These are phyloP conservation scores for Vigna hirtella DNA, from an alignment of 306 rosid species.

Conservation along the genomic window DNA sequence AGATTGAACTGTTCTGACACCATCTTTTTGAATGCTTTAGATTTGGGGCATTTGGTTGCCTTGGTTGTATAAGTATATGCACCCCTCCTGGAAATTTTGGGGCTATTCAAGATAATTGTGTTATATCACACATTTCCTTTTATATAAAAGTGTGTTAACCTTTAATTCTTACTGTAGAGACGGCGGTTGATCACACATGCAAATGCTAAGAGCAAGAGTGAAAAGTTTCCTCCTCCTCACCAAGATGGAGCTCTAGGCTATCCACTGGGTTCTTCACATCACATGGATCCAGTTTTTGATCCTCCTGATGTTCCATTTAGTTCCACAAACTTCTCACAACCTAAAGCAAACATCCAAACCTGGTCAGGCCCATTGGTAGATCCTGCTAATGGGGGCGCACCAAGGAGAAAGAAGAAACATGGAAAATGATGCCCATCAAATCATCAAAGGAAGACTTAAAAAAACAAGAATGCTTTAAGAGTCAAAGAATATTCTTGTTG, in stretches of 20 bases:
- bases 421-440: constrained; percentile 66
- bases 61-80: constrained; percentile 1
- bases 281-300: constrained; percentile 84
- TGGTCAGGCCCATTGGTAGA: constrained; percentile 98
- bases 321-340: constrained; percentile 77
- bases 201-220: constrained; percentile 98
- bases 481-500: constrained; percentile 45
- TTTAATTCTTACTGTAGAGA: constrained; percentile 61
- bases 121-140: constrained; percentile 6
- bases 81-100: background rate
- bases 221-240: constrained; percentile 99
- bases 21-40: background rate
- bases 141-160: constrained; percentile 10
- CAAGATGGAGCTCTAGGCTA: constrained; percentile 97
- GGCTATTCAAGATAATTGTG: constrained; percentile 25
- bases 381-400: constrained; percentile 65
- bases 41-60: background rate
- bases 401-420: constrained; percentile 81
- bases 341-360: constrained; percentile 81
- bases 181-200: constrained; percentile 91
- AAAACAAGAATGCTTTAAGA: constrained; percentile 50
- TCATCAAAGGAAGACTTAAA: constrained; percentile 61
- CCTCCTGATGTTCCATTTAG: constrained; percentile 94
- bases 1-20: background rate
- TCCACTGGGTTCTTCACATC: constrained; percentile 87